Evolutionary conservation across 2,329 filamentous ascomycete genomes (phyloP), one percentile per base, ranked within the genome.

Genomic region (Sclerotinia glacialis): DNA sequence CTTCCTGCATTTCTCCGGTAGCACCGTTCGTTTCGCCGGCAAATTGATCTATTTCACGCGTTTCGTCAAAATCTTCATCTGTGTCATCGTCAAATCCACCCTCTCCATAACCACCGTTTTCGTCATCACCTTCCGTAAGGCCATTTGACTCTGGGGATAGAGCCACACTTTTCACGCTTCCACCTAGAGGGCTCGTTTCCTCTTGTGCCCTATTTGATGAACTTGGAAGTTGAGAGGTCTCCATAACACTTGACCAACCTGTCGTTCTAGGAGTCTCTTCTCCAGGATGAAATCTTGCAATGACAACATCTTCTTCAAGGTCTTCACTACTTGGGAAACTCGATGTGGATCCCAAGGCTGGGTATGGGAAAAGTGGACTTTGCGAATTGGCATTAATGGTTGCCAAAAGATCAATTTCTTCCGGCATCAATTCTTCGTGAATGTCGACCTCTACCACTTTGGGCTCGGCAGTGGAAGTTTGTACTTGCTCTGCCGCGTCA

Each of bases 181-280:
- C 54, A 50, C 49, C 21, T 4, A 26, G 8, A 7, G 14, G 34
- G n/a, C 54, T 34, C 4, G 16, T 65, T 46, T 65, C 34, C 18
- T 34, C 46, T 34, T 42, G n/a, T 47, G 54, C 23, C 44, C n/a
- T 60, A 11, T 26, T n/a, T 42, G 64, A 50, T n/a, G 64, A 46
- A 26, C 26, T 52, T 61, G 44, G 31, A 28, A 26, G 12, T 52
- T 59, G 52, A 28, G 54, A 70, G 23, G 67, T 58, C 54, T 72
- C 69, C n/a, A 72, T 59, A 44, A 67, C 49, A 62, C 72, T 76
- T 67, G 73, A 75, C 73, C 72, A 74, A 6, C 73, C 72, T 34
- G 69, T 59, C 50, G 54, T 67, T 34, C 50, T 67, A 34, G 73
- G 73, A 11, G 71, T 73, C 65, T 72, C 70, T 31, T 72, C 67